Evolutionary conservation across 2,329 filamentous ascomycete genomes (phyloP), one percentile per base, ranked within the genome.

Genomic region (Alternaria brassicae): DNA sequence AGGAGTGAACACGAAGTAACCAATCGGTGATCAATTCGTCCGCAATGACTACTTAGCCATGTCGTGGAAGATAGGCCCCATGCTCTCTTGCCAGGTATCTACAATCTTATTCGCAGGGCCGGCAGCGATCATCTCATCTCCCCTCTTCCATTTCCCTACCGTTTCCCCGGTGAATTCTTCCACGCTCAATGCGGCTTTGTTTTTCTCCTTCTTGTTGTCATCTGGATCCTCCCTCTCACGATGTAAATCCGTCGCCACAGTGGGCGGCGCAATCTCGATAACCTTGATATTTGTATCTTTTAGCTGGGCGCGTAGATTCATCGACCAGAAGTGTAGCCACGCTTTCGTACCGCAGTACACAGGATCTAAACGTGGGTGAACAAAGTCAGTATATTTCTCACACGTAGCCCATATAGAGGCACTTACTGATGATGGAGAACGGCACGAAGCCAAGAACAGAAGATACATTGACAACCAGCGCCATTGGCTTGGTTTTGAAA

Each of bases 291-390:
- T 78, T 0, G 77, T 79, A 12, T 75, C 70, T 42, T 73, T 67
- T 0, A 87, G 72, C 67, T 87, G 85, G 1, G 81, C 80, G 5
- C 85, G 77, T 23, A 88, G 65, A 42, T 83, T 85, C 80, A 87
- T 82, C 25, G 75, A 82, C 80, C 82, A 87, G 70, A 82, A 86
- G 66, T 87, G 84, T 37, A 86, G 36, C 82, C 81, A 88, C 0
- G 84, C 83, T 66, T 88, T 88, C 2, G 84, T 86, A 3, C 82
- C 85, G 66, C 86, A 86, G 72, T 88, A 88, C 1, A 86, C 82
- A 0, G 84, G 85, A 64, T 86, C 32, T 36, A n/a, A n/a, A n/a
- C 15, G 15, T 36, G 32, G 32, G 32, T 36, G 15, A n/a, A 36
- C 15, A 15, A 36, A n/a, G 8, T 36, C 32, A 36, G 15, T 36